phyloP scores from a whole-genome alignment of 2,329 filamentous ascomycete species.

The Cadophora luteo-olivacea region DNA sequence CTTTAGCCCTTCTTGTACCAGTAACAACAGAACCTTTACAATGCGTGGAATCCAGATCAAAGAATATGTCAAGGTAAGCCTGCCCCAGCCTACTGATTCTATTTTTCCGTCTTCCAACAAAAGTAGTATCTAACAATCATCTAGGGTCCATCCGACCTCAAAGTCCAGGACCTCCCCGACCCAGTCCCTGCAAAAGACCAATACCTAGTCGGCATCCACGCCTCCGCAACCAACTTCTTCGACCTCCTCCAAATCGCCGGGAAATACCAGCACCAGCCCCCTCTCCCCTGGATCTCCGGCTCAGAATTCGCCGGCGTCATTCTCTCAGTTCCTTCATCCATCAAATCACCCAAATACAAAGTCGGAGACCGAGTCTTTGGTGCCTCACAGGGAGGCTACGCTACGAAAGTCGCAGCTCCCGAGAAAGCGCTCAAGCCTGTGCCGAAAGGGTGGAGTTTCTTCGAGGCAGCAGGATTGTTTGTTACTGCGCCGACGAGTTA shows the following conservation, averaged over 20 bases:
- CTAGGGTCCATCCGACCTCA: constrained; percentile 80
- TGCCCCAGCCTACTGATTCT: not conserved
- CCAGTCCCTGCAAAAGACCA: constrained; percentile 74
- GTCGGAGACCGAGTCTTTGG: constrained; percentile 29
- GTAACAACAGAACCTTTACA: constrained; percentile 40
- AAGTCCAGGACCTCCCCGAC: constrained; percentile 75
- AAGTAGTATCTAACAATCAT: constrained; percentile 14
- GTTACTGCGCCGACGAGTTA: constrained; percentile 93
- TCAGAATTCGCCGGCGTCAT: constrained; percentile 86
- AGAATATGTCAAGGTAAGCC: constrained; percentile 73
- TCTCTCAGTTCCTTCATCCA: constrained; percentile 65
- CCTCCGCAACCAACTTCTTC: constrained; percentile 94
- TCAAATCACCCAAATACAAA: constrained; percentile 35
- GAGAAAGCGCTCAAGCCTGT: constrained; percentile 76
- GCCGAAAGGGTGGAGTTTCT: constrained; percentile 81
- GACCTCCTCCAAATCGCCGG: constrained; percentile 94
- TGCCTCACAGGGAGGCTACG: constrained; percentile 67
- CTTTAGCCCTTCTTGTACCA: too few relatives aligned
- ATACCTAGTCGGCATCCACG: constrained; percentile 87
- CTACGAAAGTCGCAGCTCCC: constrained; percentile 71
- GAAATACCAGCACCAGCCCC: constrained; percentile 92
- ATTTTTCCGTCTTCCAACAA: constrained; percentile 5
- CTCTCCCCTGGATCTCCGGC: constrained; percentile 84
- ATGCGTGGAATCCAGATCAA: constrained; percentile 80
- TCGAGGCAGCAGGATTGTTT: constrained; percentile 86